These are phyloP conservation scores for Chamaenerion angustifolium DNA, from an alignment of 345 rosid species.

Conservation along the genomic window DNA sequence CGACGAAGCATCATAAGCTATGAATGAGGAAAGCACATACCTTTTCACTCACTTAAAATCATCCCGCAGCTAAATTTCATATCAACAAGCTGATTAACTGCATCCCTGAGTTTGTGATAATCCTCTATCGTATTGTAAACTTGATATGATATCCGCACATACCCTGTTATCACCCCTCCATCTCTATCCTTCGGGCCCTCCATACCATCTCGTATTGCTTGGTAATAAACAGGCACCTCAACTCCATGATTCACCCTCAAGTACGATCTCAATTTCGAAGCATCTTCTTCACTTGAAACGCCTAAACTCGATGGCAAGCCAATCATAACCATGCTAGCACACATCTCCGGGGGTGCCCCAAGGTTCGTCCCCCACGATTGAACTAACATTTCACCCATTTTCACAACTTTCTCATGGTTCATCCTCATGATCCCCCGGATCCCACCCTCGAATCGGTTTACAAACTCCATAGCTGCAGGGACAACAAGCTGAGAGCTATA, in stretches of 20 bases:
- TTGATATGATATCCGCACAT: slow-evolving; percentile 78
- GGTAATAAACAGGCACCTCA: slow-evolving; percentile 70
- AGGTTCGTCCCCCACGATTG: slow-evolving; percentile 80
- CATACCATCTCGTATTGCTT: slow-evolving; percentile 42
- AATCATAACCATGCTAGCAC: slow-evolving; percentile 81
- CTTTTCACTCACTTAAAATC: slow-evolving; percentile 4
- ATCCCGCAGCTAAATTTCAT: slow-evolving; percentile 40
- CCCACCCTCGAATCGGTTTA: slow-evolving; percentile 80
- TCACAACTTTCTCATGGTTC: slow-evolving; percentile 60
- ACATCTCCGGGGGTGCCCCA: slow-evolving; percentile 76
- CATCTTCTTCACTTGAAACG: slow-evolving; percentile 38
- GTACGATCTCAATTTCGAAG: slow-evolving; percentile 40
- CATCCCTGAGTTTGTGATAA: slow-evolving; percentile 64
- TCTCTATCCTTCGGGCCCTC: slow-evolving; percentile 13
- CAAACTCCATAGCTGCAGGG: slow-evolving; percentile 61
- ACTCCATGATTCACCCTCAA: slow-evolving; percentile 45
- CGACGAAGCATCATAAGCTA: neutral
- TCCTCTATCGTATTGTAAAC: slow-evolving; percentile 71
- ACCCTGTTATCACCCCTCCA: slow-evolving; percentile 34
- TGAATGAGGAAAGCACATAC: neutral
- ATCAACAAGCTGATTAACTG: slow-evolving; percentile 30
- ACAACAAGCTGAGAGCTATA: slow-evolving; percentile 81
- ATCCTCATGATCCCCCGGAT: slow-evolving; percentile 63
- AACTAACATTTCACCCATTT: slow-evolving; percentile 75
- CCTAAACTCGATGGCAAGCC: slow-evolving; percentile 63